These are phyloP conservation scores for Starmerella lactis-condensi DNA, from an alignment of 805 yeast genomes.

Conservation along the genomic window DNA sequence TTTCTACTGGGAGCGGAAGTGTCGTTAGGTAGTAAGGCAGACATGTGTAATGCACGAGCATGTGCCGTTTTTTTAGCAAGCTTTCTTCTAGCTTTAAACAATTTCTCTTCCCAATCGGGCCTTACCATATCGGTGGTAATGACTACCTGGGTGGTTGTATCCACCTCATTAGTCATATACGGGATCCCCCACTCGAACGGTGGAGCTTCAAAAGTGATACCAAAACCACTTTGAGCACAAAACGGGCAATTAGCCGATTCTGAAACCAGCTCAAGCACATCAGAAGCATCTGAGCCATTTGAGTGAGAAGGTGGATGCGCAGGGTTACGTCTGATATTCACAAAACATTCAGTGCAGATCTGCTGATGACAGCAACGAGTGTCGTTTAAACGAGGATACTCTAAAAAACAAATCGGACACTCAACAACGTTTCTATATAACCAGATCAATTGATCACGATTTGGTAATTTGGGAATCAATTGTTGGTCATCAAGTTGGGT, in stretches of 20 bases:
- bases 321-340: slow-evolving; percentile 74
- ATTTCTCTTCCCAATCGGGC: slow-evolving; percentile 79
- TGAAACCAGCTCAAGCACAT: slow-evolving; percentile 35
- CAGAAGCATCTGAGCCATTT: slow-evolving; percentile 26
- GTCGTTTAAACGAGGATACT: slow-evolving; percentile 59
- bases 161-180: slow-evolving; percentile 1
- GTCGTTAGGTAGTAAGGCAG: slow-evolving; percentile 40
- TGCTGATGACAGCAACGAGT: slow-evolving; percentile 86
- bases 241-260: slow-evolving; percentile 88
- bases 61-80: slow-evolving; percentile 79
- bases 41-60: slow-evolving; percentile 83
- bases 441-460: slow-evolving; percentile 28
- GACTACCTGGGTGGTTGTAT: slow-evolving; percentile 24
- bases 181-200: slow-evolving; percentile 31
- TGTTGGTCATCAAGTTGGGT: slow-evolving; percentile 6
- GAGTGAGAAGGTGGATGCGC: slow-evolving; percentile 75
- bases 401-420: slow-evolving; percentile 88
- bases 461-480: too few species aligned
- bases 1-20: neutral
- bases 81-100: slow-evolving; percentile 52
- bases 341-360: slow-evolving; percentile 91
- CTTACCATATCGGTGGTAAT: slow-evolving; percentile 66
- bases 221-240: slow-evolving; percentile 75
- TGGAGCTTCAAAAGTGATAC: slow-evolving; percentile 61
- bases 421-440: slow-evolving; percentile 56